These are phyloP conservation scores for Colletotrichum lupini DNA, from an alignment of 2,329 filamentous ascomycete genomes.

Conservation along the genomic window DNA sequence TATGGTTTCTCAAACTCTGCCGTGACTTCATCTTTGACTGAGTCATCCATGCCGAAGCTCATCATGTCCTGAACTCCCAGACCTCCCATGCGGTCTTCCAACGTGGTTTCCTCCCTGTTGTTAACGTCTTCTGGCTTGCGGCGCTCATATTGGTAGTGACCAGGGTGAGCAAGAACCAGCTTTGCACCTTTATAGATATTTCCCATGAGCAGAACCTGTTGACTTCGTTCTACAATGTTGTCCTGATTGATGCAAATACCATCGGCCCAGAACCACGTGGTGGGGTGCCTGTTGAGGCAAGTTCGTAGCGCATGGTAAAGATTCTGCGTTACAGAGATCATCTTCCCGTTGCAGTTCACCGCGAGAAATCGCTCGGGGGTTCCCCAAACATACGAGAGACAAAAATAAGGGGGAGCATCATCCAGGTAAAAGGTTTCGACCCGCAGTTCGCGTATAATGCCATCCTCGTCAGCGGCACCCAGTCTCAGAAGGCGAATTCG, in stretches of 20 bases:
- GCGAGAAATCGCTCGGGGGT: not conserved
- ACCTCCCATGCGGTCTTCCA: not conserved
- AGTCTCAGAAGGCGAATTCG: constrained; percentile 9
- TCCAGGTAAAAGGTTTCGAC: constrained; percentile 13
- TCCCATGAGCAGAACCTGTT: constrained; percentile 15
- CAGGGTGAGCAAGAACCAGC: constrained; percentile 13
- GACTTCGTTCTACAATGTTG: constrained; percentile 11
- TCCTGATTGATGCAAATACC: constrained; percentile 26
- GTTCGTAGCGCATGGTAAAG: constrained; percentile 12
- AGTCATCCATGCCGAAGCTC: not conserved
- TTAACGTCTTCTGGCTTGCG: not conserved
- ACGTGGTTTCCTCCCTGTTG: not conserved
- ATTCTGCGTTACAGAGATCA: constrained; percentile 12
- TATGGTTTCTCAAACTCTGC: not conserved
- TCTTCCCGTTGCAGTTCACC: constrained; percentile 12
- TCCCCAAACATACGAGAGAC: constrained; percentile 27
- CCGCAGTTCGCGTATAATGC: not conserved
- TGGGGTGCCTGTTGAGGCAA: constrained; percentile 3
- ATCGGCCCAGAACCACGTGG: constrained; percentile 21
- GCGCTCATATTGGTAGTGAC: not conserved
- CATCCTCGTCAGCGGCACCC: not conserved
- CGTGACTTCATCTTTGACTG: not conserved
- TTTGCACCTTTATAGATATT: not conserved
- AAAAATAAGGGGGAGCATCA: constrained; percentile 10
- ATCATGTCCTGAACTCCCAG: constrained; percentile 16